These are phyloP conservation scores for Diddensiella caesifluorescens DNA, from an alignment of 805 yeast species.

Conservation along the genomic window DNA sequence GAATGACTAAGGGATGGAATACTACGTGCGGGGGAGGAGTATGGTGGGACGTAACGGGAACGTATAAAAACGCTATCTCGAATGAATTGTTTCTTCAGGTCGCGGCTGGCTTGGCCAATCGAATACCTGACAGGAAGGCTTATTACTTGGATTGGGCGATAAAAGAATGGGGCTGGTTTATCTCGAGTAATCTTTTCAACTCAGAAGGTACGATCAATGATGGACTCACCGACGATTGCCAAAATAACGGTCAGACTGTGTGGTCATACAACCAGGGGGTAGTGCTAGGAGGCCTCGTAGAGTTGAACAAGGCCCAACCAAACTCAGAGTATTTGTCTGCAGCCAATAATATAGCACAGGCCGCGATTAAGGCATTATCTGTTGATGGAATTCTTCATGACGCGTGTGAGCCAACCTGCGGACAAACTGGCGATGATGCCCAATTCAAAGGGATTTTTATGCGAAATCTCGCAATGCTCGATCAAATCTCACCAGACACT, in stretches of 20 bases:
- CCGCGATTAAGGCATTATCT: conserved; percentile 6
- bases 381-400: conserved; percentile 14
- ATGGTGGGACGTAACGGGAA: conserved; percentile 13
- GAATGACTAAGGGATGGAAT: conserved; percentile 15
- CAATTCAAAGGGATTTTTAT: conserved; percentile 16
- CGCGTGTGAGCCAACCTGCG: conserved; percentile 13
- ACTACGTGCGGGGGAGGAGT: conserved; percentile 15
- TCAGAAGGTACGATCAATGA: conserved; percentile 11
- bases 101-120: conserved; percentile 14
- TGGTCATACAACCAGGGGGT: conserved; percentile 20
- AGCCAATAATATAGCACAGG: conserved; percentile 11
- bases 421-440: conserved; percentile 10
- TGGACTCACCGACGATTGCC: conserved; percentile 8
- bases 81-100: conserved; percentile 16
- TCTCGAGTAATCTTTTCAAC: conserved; percentile 8
- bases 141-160: conserved; percentile 15
- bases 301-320: conserved; percentile 7
- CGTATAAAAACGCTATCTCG: conserved; percentile 17
- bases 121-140: conserved; percentile 7
- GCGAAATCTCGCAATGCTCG: conserved; percentile 11
- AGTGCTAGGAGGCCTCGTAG: conserved; percentile 16
- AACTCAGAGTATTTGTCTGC: conserved; percentile 1
- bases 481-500: background rate
- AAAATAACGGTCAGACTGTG: conserved; percentile 8
- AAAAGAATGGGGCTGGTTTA: conserved; percentile 13